Base-by-base conservation (phyloP, 208 protist genomes). In the Angomonas ambiguus region DNA sequence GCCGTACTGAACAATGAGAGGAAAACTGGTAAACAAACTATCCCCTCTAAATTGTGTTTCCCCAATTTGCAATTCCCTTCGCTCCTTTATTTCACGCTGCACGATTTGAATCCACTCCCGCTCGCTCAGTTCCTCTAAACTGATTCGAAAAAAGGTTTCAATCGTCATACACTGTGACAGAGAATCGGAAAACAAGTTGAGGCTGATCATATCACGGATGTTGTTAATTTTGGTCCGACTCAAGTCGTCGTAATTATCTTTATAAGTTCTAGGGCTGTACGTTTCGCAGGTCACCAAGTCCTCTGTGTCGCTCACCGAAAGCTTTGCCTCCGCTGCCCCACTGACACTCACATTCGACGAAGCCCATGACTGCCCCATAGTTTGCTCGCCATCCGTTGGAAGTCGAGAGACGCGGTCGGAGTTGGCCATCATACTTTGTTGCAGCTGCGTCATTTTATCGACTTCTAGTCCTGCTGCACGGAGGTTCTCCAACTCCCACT, bases 401-500 rank as follows among this genome's bases (percentile, higher is more conserved):
- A n/a, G n/a, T n/a, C 38, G 38, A 18, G 34, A n/a, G 42, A 60
- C 30, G 16, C 62, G 70, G 20, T 51, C 51, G 1, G 38, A 38
- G 4, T 58, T 32, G 20, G 74, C 64, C 20, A 65, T 48, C 49
- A 67, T 51, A 61, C 65, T 74, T 45, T 34, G 65, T 61, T 69
- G 67, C 62, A 83, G 57, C 1, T 55, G 58, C 22, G 73, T 70
- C 38, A 75, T 67, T 10, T 38, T 41, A 6, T 32, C 28, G 2
- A 42, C 55, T 1, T 28, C 28, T 1, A 41, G n/a, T 20, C 2
- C 55, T 4, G 32, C 72, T 1, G 62, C 61, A 27, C 62, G 56
- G 16, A 92, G 69, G 33, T 76, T 76, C 53, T 72, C 71, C 33
- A 92, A 69, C 71, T 92, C 85, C 85, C 85, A 92, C 66, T 92